Base-by-base conservation (phyloP, 768 basidiomycete genomes). In the Rhodotorula graminis region DNA sequence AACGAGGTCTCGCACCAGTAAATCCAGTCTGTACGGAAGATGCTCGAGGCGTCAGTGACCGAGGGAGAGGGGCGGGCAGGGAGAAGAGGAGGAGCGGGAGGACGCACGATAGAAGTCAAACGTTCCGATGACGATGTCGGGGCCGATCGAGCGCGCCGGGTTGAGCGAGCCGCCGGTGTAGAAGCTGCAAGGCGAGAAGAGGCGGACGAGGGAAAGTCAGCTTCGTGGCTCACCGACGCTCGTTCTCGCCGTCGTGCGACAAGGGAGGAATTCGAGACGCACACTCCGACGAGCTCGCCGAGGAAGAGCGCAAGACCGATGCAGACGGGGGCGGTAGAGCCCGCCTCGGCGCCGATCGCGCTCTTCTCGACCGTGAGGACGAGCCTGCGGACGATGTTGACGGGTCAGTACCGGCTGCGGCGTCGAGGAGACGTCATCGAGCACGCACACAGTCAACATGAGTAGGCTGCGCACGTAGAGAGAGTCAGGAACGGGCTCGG, bases 281-380 rank as follows among this genome's bases (percentile, higher is more conserved):
- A 25, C 31, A 64, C 61, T 3, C 72, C 72, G 21, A 67, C 53
- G 10, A 77, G 50, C 33, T 77, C 66, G 21, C 67, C 73, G 21
- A 77, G 77, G 70, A 80, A 81, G 31, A 81, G 75, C 23, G 81
- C 79, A 7, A 80, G 79, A 61, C 82, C 82, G 61, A 82, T 82
- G 69, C 80, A 80, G 68, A 82, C 77, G 0, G 82, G 82, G 9
- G 81, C 81, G 52, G 80, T 81, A 0, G 81, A 81, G 61, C 80
- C 80, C 67, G 81, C 79, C 29, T 67, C 72, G 56, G 71, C 27
- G 44, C 44, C 44, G 18, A 46, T 46, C 2, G 44, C 12, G 14
- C 14, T 46, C 53, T 55, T 55, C 53, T 55, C 47, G 19, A 21
- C 53, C 11, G 53, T 29, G 4, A n/a, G 15, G 29, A 55, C 27